Evolutionary conservation across 2,329 filamentous ascomycete species (phyloP).

Genomic region (Aspergillus sp.): DNA sequence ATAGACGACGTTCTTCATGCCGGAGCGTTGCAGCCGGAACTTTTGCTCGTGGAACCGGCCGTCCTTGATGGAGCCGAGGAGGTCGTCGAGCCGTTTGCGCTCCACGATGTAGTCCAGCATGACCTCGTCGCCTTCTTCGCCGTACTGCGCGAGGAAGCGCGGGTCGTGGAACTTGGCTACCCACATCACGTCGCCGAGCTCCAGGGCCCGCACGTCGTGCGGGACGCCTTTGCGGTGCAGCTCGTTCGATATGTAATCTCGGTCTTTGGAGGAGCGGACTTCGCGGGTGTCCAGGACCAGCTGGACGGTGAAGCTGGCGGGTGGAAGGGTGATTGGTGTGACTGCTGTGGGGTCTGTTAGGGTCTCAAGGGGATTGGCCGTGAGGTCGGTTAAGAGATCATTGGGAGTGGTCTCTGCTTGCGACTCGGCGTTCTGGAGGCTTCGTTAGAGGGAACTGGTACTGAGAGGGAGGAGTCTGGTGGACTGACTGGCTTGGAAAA

Average conservation of each 20-base stretch:
- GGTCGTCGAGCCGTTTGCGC: constrained; percentile 75
- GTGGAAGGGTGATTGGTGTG: constrained; percentile 60
- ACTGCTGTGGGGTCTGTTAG: constrained; percentile 35
- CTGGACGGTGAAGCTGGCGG: constrained; percentile 69
- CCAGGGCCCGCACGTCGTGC: constrained; percentile 66
- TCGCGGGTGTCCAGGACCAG: constrained; percentile 74
- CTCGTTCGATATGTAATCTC: constrained; percentile 74
- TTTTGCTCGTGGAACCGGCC: constrained; percentile 83
- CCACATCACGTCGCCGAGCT: constrained; percentile 77
- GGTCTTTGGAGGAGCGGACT: constrained; percentile 68
- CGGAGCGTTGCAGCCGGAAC: constrained; percentile 70
- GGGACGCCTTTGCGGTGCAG: constrained; percentile 64
- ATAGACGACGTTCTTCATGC: constrained; percentile 75
- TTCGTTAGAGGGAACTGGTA: constrained; percentile 2
- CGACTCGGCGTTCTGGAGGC: constrained; percentile 1
- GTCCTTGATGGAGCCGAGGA: constrained; percentile 78
- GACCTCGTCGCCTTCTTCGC: constrained; percentile 62
- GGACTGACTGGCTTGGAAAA: constrained; percentile 14
- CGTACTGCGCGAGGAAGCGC: constrained; percentile 54
- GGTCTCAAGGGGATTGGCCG: constrained; percentile 1
- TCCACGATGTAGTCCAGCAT: constrained; percentile 80
- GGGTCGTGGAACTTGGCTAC: constrained; percentile 69
- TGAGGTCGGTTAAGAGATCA: background rate
- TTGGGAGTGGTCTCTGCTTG: background rate
- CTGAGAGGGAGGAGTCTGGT: background rate